Conservation (phyloP, 768 basidiomycete genomes). For the Podaxis sp. region DNA sequence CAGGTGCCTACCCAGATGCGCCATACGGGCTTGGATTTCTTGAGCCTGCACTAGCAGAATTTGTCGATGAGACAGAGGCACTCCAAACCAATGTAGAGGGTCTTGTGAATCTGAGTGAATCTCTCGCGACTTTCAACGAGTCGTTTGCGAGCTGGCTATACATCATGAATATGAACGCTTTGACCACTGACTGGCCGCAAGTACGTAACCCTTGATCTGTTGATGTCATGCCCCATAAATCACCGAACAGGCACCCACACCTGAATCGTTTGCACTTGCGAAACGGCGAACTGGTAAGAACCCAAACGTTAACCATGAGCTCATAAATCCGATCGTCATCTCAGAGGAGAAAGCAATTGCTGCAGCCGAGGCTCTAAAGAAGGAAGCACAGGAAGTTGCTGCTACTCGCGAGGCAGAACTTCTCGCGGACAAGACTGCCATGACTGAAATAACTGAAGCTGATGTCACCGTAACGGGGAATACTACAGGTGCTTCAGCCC, state of each 20-base stretch:
- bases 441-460: conserved; percentile 35
- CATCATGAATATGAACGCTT: conserved; percentile 90
- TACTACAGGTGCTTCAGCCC: conserved; percentile 28
- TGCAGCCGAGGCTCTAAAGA: conserved; percentile 48
- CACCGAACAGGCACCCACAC: conserved; percentile 48
- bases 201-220: conserved; percentile 30
- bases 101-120: conserved; percentile 66
- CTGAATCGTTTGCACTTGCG: conserved; percentile 56
- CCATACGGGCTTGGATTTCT: conserved; percentile 85
- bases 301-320: background rate
- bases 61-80: conserved; percentile 83
- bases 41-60: conserved; percentile 77
- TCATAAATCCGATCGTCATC: background rate
- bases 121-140: conserved; percentile 86
- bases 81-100: conserved; percentile 73
- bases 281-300: conserved; percentile 53
- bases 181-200: conserved; percentile 92
- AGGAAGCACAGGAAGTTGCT: conserved; percentile 29
- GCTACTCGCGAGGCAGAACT: conserved; percentile 17
- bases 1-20: conserved; percentile 65
- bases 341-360: conserved; percentile 58
- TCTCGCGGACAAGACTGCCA: conserved; percentile 32
- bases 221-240: background rate
- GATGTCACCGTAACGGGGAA: conserved; percentile 38
- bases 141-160: conserved; percentile 90